Percentiles rank a stretch among this genome's conserved stretches.
phyloP scores from a whole-genome alignment of 1,139 yeast species.

The Lodderomyces metapsilosis region DNA sequence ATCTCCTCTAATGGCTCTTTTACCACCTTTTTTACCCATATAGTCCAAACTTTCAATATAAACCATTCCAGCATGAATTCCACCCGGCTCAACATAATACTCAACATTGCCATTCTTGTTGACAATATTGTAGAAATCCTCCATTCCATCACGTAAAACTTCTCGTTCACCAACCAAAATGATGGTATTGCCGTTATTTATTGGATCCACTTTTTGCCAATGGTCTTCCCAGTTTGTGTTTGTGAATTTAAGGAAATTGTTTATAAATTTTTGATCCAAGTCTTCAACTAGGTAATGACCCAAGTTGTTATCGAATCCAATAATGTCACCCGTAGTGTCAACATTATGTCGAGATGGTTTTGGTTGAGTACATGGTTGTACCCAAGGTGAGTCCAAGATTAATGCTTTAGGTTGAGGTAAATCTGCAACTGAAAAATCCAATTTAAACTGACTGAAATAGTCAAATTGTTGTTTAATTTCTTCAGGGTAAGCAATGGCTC shows the following conservation, averaged over 20 bases:
- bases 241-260: conserved; percentile 20
- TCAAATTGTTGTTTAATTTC: conserved; percentile 23
- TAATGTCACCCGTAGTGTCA: conserved; percentile 32
- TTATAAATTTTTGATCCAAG: conserved; percentile 15
- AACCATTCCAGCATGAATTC: conserved; percentile 30
- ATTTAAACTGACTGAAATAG: conserved; percentile 21
- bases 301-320: conserved; percentile 25
- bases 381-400: conserved; percentile 46
- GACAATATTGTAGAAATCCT: conserved; percentile 19
- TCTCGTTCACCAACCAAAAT: conserved; percentile 41
- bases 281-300: conserved; percentile 31
- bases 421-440: conserved; percentile 11
- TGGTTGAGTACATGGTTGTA: conserved; percentile 19
- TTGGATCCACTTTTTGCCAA: conserved; percentile 31
- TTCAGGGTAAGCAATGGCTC: conserved; percentile 34
- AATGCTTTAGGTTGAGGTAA: conserved; percentile 31
- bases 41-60: conserved; percentile 34
- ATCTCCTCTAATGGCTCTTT: conserved; percentile 25
- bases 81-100: conserved; percentile 28
- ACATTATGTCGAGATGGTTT: conserved; percentile 22
- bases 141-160: conserved; percentile 30
- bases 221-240: conserved; percentile 23
- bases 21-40: conserved; percentile 21
- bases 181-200: conserved; percentile 27
- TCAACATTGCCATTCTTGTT: conserved; percentile 21